These are phyloP conservation scores for Hibiscus syriacus DNA, from an alignment of 345 rosid genomes.

Conservation along the genomic window DNA sequence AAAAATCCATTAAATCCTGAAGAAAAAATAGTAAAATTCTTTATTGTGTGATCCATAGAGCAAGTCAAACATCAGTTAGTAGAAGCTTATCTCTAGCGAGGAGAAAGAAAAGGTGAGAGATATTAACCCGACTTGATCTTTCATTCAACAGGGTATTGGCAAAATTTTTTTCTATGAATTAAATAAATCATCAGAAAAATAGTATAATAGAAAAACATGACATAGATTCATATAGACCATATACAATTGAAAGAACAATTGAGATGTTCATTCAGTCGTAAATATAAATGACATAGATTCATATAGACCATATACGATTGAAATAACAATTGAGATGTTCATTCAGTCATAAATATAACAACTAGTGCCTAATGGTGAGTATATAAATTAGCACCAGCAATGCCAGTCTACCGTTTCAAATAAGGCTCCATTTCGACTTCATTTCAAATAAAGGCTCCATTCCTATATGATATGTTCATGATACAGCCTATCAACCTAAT, in stretches of 20 bases:
- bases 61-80: background rate
- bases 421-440: background rate
- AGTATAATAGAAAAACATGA: background rate
- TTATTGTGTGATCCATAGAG: background rate
- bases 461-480: background rate
- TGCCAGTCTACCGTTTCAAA: background rate
- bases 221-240: background rate
- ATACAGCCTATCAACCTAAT: background rate
- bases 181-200: background rate
- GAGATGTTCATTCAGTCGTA: background rate
- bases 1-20: background rate
- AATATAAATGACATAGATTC: too few relatives aligned
- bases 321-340: too few relatives aligned
- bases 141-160: background rate
- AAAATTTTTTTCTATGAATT: background rate
- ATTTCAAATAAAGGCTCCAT: too few relatives aligned
- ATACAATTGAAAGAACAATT: too few relatives aligned
- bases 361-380: too few relatives aligned
- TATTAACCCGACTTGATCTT: background rate
- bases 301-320: too few relatives aligned
- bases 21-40: background rate
- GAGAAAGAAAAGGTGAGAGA: too few relatives aligned
- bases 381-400: background rate
- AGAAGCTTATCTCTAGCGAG: background rate
- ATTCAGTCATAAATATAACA: too few relatives aligned